A percentile compares a stretch with the other conserved stretches of the same genome.
Conservation (phyloP, 2,329 filamentous ascomycete genomes). For the Diatrype stigma region DNA sequence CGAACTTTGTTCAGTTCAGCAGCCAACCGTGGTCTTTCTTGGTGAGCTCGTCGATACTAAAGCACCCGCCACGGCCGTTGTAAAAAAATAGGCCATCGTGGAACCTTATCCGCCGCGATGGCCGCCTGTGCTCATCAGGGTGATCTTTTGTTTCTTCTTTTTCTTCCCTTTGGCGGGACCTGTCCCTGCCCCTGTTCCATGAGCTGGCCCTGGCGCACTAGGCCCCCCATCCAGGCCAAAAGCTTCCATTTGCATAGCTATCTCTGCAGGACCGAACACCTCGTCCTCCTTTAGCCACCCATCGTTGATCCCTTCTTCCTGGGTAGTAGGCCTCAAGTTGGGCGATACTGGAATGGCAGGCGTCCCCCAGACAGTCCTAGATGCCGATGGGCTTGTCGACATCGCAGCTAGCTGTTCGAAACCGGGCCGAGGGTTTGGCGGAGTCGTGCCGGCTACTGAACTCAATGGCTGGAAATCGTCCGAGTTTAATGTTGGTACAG, state of each 20-base stretch:
- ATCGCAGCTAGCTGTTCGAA: conserved; percentile 70
- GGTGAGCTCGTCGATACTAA: too few relatives aligned
- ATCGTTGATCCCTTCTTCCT: conserved; percentile 54
- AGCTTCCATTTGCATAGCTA: conserved; percentile 56
- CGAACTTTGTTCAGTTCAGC: too few relatives aligned
- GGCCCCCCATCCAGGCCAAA: conserved; percentile 38
- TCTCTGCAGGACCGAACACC: conserved; percentile 59
- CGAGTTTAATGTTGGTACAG: conserved; percentile 41
- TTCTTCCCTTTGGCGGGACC: conserved; percentile 48
- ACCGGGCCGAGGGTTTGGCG: conserved; percentile 54
- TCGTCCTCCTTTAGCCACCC: conserved; percentile 84
- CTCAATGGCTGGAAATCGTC: conserved; percentile 64
- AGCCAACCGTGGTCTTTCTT: too few relatives aligned
- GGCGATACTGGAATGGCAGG: conserved; percentile 59
- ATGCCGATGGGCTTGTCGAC: conserved; percentile 73
- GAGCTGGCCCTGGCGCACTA: conserved; percentile 12
- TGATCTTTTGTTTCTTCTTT: conserved; percentile 71
- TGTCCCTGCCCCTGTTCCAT: conserved; percentile 14
- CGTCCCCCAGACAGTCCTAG: conserved; percentile 92
- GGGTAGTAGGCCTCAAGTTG: conserved; percentile 39
- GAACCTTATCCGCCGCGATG: conserved; percentile 27
- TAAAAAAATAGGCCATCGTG: background rate
- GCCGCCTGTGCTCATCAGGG: conserved; percentile 65
- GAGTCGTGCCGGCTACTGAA: conserved; percentile 45
- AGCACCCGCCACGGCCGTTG: background rate